Conservation (phyloP, 208 protist species). For the Acanthamoeba sp. region DNA sequence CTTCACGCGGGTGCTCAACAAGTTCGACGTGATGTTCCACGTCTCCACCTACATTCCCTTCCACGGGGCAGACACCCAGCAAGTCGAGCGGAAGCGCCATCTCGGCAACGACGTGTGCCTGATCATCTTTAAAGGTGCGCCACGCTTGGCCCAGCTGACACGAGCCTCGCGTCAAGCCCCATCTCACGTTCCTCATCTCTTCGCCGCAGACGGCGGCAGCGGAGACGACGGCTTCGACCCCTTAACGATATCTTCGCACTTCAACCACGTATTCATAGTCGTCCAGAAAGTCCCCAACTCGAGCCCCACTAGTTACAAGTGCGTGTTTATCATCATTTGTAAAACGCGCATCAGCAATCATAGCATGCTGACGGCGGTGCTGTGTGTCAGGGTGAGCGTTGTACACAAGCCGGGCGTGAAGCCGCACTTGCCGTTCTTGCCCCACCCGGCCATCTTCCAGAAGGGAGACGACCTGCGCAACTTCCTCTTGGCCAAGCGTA, state of each 20-base stretch:
- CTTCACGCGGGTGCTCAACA: background rate
- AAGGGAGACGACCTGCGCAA: conserved; percentile 67
- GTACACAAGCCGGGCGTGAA: conserved; percentile 12
- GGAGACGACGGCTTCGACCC: conserved; percentile 25
- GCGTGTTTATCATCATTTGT: too few relatives aligned
- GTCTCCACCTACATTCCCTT: conserved; percentile 63
- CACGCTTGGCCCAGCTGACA: background rate
- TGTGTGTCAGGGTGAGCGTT: conserved; percentile 55
- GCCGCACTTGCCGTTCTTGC: conserved; percentile 59
- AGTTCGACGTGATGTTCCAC: conserved; percentile 56
- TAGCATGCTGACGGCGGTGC: too few relatives aligned
- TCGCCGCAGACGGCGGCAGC: background rate
- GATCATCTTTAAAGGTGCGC: background rate
- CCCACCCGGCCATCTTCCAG: conserved; percentile 37
- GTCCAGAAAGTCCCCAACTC: background rate
- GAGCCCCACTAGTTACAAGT: background rate
- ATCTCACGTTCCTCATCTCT: background rate
- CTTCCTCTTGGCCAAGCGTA: conserved; percentile 79
- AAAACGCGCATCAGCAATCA: background rate
- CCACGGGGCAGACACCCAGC: background rate
- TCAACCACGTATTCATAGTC: conserved; percentile 60
- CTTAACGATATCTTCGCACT: background rate
- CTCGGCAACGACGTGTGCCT: conserved; percentile 9
- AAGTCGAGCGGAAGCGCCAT: conserved; percentile 18
- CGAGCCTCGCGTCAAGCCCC: too few relatives aligned